Conservation (phyloP, 2,329 filamentous ascomycete species). For the Diaporthe helianthi region DNA sequence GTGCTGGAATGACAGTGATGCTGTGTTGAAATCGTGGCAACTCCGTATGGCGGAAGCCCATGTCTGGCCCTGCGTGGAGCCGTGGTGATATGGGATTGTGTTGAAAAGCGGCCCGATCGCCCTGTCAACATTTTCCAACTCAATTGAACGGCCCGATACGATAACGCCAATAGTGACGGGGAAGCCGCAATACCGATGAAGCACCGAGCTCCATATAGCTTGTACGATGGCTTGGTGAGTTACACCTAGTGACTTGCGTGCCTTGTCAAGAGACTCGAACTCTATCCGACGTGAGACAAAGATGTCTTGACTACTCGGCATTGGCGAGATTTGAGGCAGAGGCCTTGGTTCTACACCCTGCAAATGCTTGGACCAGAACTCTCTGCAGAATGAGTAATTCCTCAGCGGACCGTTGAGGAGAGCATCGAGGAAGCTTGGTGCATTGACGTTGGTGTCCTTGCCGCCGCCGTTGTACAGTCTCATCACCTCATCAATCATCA, state of each 20-base stretch:
- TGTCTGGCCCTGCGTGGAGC: constrained; percentile 51
- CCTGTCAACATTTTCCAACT: constrained; percentile 68
- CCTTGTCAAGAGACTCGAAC: constrained; percentile 54
- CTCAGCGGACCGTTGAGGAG: constrained; percentile 74
- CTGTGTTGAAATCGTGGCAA: constrained; percentile 76
- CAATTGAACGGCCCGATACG: constrained; percentile 77
- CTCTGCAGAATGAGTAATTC: constrained; percentile 47
- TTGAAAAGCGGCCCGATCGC: constrained; percentile 89
- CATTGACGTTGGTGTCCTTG: constrained; percentile 38
- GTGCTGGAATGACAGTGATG: constrained; percentile 76
- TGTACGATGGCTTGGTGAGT: constrained; percentile 83
- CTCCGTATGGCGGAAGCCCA: constrained; percentile 67
- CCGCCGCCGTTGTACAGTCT: constrained; percentile 36
- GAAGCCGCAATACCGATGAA: constrained; percentile 58
- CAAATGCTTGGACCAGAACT: constrained; percentile 74
- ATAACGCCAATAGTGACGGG: constrained; percentile 73
- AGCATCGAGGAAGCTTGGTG: constrained; percentile 69
- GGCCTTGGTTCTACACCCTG: constrained; percentile 41
- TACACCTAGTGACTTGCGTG: constrained; percentile 68
- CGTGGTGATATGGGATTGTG: constrained; percentile 75
- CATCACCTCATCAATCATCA: constrained; percentile 68
- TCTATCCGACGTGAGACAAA: constrained; percentile 42
- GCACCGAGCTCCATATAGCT: constrained; percentile 72
- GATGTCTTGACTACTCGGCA: constrained; percentile 34
- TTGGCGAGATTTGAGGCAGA: constrained; percentile 33